Evolutionary conservation across 2,329 filamentous ascomycete genomes (phyloP).

Genomic region (Colletotrichum sp.): DNA sequence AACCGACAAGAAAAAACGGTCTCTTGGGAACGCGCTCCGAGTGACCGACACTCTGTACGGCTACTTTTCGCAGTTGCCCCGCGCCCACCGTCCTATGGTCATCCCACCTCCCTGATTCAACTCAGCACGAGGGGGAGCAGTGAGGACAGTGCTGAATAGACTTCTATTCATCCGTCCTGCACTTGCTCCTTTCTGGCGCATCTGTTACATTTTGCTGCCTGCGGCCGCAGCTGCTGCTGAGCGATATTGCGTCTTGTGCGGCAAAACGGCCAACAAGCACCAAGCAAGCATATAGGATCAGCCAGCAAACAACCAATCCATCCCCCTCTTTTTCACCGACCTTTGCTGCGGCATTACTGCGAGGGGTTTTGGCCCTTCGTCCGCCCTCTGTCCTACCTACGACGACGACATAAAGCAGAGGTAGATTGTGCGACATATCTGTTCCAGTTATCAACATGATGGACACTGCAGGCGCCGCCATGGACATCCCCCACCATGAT

Average conservation of each 20-base stretch:
- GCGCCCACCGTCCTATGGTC: not conserved
- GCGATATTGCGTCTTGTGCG: not conserved
- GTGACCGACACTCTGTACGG: not conserved
- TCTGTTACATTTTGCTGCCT: not conserved
- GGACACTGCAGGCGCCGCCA: slow-evolving; percentile 15
- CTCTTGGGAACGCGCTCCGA: not conserved
- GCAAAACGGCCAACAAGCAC: not conserved
- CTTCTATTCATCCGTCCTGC: slow-evolving; percentile 19
- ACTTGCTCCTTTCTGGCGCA: slow-evolving; percentile 19
- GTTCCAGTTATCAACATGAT: not conserved
- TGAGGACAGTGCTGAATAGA: slow-evolving; percentile 24
- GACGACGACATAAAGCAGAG: not conserved
- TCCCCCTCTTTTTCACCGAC: not conserved
- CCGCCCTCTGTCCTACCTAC: not conserved
- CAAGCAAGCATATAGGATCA: not conserved
- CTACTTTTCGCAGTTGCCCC: slow-evolving; percentile 12
- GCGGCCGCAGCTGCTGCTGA: not conserved
- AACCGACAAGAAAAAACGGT: not conserved
- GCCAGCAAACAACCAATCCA: not conserved
- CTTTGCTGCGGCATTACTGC: not conserved
- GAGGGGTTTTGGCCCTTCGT: not conserved
- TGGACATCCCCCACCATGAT: slow-evolving; percentile 22
- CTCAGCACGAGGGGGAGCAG: slow-evolving; percentile 19
- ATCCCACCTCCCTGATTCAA: slow-evolving; percentile 21
- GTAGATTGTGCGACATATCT: not conserved